Conservation (phyloP, 306 rosid species). For the Cucurbita argyrosperma region DNA sequence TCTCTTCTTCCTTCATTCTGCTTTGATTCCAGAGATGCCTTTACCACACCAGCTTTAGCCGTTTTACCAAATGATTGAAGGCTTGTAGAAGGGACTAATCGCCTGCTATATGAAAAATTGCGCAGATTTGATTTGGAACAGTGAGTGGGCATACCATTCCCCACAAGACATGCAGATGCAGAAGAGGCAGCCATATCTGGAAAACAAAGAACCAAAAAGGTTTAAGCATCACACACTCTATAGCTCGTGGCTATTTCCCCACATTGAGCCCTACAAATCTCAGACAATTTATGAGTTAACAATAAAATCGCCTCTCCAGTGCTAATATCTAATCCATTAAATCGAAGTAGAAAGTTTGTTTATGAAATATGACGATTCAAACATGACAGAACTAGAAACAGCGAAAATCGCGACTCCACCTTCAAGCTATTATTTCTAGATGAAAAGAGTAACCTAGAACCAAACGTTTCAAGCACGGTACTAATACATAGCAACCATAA, state of each 20-base stretch:
- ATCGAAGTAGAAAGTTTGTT: neutral
- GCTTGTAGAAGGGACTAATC: constrained; percentile 22
- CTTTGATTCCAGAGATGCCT: constrained; percentile 45
- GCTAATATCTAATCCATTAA: neutral
- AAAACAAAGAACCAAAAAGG: too few species aligned
- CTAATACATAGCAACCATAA: neutral
- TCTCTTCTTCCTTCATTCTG: constrained; percentile 66
- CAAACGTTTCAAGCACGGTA: neutral
- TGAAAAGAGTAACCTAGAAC: neutral
- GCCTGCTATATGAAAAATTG: constrained; percentile 43
- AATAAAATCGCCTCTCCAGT: neutral
- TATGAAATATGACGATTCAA: neutral
- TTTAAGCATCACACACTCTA: neutral
- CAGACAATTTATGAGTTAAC: neutral
- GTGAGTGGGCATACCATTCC: constrained; percentile 40
- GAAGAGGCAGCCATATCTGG: constrained; percentile 63
- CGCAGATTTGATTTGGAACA: constrained; percentile 29
- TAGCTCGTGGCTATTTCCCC: neutral
- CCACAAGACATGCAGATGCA: constrained; percentile 73
- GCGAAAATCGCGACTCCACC: neutral
- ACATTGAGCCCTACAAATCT: neutral
- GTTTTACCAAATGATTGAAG: constrained; percentile 26
- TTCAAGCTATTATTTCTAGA: neutral
- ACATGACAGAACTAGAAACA: neutral
- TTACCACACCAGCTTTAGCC: constrained; percentile 22